phyloP scores from a whole-genome alignment of 2,329 filamentous ascomycete genomes.

The Colletotrichum chrysophilum region DNA sequence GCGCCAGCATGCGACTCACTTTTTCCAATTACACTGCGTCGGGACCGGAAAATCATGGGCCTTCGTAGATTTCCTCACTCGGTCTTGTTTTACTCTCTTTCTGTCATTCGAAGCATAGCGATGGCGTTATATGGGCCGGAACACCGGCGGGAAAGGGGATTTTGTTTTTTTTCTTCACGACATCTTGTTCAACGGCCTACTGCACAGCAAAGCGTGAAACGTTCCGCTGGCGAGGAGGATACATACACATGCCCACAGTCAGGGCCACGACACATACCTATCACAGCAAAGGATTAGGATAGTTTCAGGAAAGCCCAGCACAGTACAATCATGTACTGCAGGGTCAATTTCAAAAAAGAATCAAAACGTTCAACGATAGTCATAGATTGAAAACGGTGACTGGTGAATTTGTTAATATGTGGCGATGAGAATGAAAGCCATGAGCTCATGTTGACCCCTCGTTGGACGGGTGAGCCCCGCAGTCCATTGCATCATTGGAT shows the following conservation, averaged over 20 bases:
- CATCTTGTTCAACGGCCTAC: neutral
- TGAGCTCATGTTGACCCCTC: neutral
- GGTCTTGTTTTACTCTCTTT: neutral
- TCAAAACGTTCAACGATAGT: neutral
- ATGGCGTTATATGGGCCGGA: constrained; percentile 26
- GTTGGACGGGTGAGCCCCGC: neutral
- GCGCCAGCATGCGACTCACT: neutral
- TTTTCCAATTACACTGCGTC: neutral
- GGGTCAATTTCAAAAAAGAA: neutral
- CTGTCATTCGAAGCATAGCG: constrained; percentile 29
- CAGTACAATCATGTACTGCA: too few relatives aligned
- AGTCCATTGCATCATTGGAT: neutral
- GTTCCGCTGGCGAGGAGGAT: neutral
- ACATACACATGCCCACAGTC: neutral
- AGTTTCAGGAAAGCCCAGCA: neutral
- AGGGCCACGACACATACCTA: neutral
- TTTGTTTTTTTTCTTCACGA: neutral
- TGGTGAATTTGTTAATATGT: neutral
- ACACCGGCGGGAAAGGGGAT: neutral
- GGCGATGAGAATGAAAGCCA: neutral
- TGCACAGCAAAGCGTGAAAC: neutral
- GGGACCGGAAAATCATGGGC: neutral
- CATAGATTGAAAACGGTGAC: neutral
- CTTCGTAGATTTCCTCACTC: neutral
- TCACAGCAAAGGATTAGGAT: neutral